These are phyloP conservation scores for Lentinula lateritia DNA, from an alignment of 768 basidiomycete genomes.

Conservation along the genomic window DNA sequence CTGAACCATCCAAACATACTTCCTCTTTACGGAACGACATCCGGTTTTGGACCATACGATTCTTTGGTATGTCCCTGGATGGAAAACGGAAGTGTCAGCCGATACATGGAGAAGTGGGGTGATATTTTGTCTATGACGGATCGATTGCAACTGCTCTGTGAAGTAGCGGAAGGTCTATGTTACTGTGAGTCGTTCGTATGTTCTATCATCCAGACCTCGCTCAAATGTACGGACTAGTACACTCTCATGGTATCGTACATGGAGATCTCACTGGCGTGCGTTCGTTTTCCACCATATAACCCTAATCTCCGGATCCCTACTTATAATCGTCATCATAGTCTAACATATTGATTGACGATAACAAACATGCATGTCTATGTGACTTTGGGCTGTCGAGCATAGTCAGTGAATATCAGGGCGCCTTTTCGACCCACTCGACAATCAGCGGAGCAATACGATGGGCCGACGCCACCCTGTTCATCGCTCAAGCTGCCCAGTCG, in stretches of 20 bases:
- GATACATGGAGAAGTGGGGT: constrained; percentile 30
- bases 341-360: constrained; percentile 39
- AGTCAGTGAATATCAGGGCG: constrained; percentile 24
- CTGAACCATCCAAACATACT: constrained; percentile 35
- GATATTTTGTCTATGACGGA: constrained; percentile 28
- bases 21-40: constrained; percentile 27
- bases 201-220: not conserved
- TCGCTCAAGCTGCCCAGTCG: constrained; percentile 5
- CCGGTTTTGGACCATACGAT: constrained; percentile 30
- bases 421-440: constrained; percentile 26
- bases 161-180: constrained; percentile 31
- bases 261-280: constrained; percentile 38
- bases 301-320: not conserved
- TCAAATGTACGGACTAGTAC: constrained; percentile 20
- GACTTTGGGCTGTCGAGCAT: constrained; percentile 45
- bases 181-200: constrained; percentile 25
- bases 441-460: constrained; percentile 42
- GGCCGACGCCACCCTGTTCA: constrained; percentile 39
- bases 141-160: constrained; percentile 31
- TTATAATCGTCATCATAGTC: constrained; percentile 20
- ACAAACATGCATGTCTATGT: constrained; percentile 34
- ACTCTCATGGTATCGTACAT: constrained; percentile 32
- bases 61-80: constrained; percentile 39
- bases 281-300: not conserved
- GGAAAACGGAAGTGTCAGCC: constrained; percentile 31